These are phyloP conservation scores for Cercospora brassicicola DNA, from an alignment of 2,329 filamentous ascomycete genomes.

Conservation along the genomic window DNA sequence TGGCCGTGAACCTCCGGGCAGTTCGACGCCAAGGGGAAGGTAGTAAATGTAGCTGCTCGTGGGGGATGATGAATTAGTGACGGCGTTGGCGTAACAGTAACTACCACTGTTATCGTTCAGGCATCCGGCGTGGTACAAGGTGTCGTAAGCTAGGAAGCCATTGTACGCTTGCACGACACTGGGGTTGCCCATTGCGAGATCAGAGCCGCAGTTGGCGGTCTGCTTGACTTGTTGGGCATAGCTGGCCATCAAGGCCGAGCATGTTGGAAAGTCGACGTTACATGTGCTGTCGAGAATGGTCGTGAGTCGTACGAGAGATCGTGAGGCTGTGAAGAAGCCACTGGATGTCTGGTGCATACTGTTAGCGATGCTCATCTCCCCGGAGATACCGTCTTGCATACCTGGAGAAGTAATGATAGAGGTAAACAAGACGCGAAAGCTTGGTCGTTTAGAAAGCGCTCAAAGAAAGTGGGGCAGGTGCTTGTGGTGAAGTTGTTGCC, in stretches of 20 bases:
- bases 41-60: constrained; percentile 82
- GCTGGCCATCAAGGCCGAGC: constrained; percentile 62
- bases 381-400: constrained; percentile 43
- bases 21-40: constrained; percentile 71
- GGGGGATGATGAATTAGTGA: constrained; percentile 70
- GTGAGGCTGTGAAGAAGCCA: constrained; percentile 77
- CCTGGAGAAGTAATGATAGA: constrained; percentile 78
- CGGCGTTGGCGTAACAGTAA: constrained; percentile 78
- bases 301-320: constrained; percentile 69
- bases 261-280: constrained; percentile 63
- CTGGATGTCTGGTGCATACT: constrained; percentile 64
- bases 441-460: constrained; percentile 62
- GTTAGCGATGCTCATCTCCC: neutral
- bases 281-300: constrained; percentile 79
- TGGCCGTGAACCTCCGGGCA: constrained; percentile 68
- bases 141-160: constrained; percentile 73
- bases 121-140: constrained; percentile 78
- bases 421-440: constrained; percentile 76
- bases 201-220: constrained; percentile 66
- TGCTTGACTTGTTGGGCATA: constrained; percentile 66
- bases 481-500: constrained; percentile 54
- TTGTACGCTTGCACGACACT: constrained; percentile 72
- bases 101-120: constrained; percentile 60
- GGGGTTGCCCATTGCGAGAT: constrained; percentile 67
- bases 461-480: constrained; percentile 67